Conservation (phyloP, 2,329 filamentous ascomycete genomes). For the Ascochyta koolunga region DNA sequence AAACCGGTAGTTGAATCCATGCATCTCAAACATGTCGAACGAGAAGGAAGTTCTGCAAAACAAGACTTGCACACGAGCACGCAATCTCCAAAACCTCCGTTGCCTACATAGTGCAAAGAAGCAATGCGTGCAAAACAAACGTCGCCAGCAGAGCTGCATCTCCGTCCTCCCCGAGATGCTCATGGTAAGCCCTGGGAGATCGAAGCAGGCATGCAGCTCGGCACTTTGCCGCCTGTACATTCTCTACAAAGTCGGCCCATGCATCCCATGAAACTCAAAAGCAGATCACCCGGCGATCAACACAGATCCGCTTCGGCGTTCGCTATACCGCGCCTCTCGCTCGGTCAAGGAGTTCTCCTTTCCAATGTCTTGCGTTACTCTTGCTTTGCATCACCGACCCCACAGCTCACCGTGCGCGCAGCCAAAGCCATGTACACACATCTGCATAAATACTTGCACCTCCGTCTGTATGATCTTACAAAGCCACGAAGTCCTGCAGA, state of each 20-base stretch:
- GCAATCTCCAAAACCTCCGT: background rate
- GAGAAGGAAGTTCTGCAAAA: background rate
- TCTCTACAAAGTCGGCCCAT: background rate
- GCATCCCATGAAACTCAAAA: conserved; percentile 8
- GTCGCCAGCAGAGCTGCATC: conserved; percentile 2
- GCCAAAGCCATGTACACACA: background rate
- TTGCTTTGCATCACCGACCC: background rate
- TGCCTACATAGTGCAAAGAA: background rate
- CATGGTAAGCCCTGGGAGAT: background rate
- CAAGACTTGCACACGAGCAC: background rate
- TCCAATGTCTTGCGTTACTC: background rate
- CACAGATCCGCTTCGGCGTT: background rate
- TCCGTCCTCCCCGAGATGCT: background rate
- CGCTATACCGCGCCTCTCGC: background rate
- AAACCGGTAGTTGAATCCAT: background rate
- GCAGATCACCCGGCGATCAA: conserved; percentile 3
- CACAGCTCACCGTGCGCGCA: background rate
- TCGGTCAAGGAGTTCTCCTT: background rate
- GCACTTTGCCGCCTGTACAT: background rate
- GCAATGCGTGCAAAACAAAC: background rate
- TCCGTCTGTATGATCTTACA: background rate
- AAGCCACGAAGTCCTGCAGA: background rate
- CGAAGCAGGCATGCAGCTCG: background rate
- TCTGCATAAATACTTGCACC: background rate
- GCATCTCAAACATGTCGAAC: background rate